A percentile compares a stretch with the other conserved stretches of the same genome.
Conservation (phyloP, 2,329 filamentous ascomycete genomes). For the Trichophaea hybrida region DNA sequence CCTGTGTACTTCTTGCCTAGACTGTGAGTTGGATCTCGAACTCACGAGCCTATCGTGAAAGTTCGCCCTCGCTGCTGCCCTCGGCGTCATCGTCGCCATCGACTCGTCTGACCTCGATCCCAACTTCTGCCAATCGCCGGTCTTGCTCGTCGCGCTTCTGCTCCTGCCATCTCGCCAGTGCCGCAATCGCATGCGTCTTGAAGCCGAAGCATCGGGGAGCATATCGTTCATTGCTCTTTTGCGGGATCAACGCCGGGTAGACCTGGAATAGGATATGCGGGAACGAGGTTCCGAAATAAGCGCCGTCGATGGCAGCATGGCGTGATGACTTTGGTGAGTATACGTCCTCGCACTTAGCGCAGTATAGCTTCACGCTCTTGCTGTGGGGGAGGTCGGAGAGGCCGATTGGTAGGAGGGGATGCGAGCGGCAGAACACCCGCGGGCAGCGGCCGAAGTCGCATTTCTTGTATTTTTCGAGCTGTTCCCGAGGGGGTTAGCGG, state of each 20-base stretch:
- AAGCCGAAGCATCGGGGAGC: conserved; percentile 88
- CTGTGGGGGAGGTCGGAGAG: conserved; percentile 76
- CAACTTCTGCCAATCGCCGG: conserved; percentile 51
- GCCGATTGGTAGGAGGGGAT: conserved; percentile 88
- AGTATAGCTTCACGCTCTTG: conserved; percentile 93
- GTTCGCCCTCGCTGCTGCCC: conserved; percentile 24
- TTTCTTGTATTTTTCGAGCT: conserved; percentile 99
- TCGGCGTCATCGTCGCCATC: conserved; percentile 54
- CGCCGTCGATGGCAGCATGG: conserved; percentile 87
- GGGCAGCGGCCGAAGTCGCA: conserved; percentile 96
- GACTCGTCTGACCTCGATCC: conserved; percentile 65
- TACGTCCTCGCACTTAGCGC: conserved; percentile 89
- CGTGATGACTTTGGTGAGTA: conserved; percentile 98
- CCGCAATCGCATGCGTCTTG: conserved; percentile 79
- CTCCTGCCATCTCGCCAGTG: conserved; percentile 83
- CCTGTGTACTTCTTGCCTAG: neutral
- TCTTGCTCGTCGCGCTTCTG: conserved; percentile 69
- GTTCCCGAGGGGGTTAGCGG: conserved; percentile 6
- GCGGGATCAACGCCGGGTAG: conserved; percentile 75
- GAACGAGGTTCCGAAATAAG: conserved; percentile 96
- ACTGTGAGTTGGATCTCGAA: neutral
- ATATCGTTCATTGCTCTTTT: conserved; percentile 75
- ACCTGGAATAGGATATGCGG: conserved; percentile 99
- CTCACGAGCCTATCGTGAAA: neutral
- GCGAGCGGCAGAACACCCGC: conserved; percentile 83